Percentiles rank a stretch among this genome's conserved stretches.
These are phyloP conservation scores for Cyclotella cryptica DNA, from an alignment of 108 stramenopile genomes.

Conservation along the genomic window DNA sequence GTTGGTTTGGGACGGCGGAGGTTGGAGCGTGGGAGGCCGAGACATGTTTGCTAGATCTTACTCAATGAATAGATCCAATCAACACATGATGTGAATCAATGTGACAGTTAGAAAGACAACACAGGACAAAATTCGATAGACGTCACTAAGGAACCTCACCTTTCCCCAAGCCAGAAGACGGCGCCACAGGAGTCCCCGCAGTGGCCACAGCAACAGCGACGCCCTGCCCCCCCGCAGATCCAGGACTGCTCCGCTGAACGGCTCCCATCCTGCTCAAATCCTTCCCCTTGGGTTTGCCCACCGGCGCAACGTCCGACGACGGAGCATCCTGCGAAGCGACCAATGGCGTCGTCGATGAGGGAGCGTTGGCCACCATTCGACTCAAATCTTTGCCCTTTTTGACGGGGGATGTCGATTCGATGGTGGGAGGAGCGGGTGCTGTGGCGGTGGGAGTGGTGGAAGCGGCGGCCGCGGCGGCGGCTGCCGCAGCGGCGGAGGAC, in stretches of 20 bases:
- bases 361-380: conserved; percentile 6
- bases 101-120: background rate
- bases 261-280: conserved; percentile 80
- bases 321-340: conserved; percentile 10
- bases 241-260: conserved; percentile 21
- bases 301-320: conserved; percentile 7
- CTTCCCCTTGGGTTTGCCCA: conserved; percentile 75
- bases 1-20: background rate
- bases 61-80: background rate
- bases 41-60: conserved; percentile 1
- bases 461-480: conserved; percentile 12
- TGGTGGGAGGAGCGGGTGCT: background rate
- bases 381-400: conserved; percentile 40
- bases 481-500: conserved; percentile 18
- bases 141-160: conserved; percentile 8
- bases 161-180: background rate
- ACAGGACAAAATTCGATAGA: background rate
- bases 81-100: background rate
- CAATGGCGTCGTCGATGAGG: conserved; percentile 2
- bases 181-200: background rate
- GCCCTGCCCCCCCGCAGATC: conserved; percentile 27
- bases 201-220: background rate
- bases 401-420: background rate
- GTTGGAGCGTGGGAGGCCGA: background rate
- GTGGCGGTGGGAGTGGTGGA: background rate